Evolutionary conservation across 164 flowering plant species (phyloP), one percentile per base, ranked within the genome.

Genomic region (Liquidambar formosana): DNA sequence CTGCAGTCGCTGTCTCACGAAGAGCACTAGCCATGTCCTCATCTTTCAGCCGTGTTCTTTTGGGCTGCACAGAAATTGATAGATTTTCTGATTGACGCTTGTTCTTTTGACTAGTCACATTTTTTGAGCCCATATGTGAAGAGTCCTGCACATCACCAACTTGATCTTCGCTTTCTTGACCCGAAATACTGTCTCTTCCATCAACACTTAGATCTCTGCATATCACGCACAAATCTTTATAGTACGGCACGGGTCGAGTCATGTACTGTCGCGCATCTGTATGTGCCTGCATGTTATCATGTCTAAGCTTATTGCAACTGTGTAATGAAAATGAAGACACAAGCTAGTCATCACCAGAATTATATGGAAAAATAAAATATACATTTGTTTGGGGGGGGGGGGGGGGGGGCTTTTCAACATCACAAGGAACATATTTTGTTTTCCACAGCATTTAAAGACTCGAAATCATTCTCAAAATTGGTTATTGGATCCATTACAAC

Each of bases 201-300:
- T 77, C 77, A 68, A 27, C 3, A 46, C 57, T 58, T 57, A 45
- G 66, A 63, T 85, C 82, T 68, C 56, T 75, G 69, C 77, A 84
- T 72, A 88, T 80, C 57, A 77, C 41, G 49, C 86, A 85, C 71
- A 84, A 77, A 56, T 85, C 85, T 71, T 84, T 73, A 59, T 75
- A 88, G 76, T 85, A 84, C 18, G 88, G 88, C 58, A 87, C 66
- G 9, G 86, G 89, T 57, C 89, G 78, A 15, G 86, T 83, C 82
- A 84, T 87, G 75, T 80, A 85, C 60, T 85, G 89, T 38, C 87
- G 76, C n/a, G 88, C 89, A 76, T 84, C 83, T 2, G 81, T 72
- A 70, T 87, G 87, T 41, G 69, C 73, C 92, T 85, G 83, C 85
- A 78, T 19, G 4, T 43, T 16, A 71, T 54, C 56, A 71, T 18